These are phyloP conservation scores for Nitzschia palea DNA, from an alignment of 108 stramenopile species.

Conservation along the genomic window DNA sequence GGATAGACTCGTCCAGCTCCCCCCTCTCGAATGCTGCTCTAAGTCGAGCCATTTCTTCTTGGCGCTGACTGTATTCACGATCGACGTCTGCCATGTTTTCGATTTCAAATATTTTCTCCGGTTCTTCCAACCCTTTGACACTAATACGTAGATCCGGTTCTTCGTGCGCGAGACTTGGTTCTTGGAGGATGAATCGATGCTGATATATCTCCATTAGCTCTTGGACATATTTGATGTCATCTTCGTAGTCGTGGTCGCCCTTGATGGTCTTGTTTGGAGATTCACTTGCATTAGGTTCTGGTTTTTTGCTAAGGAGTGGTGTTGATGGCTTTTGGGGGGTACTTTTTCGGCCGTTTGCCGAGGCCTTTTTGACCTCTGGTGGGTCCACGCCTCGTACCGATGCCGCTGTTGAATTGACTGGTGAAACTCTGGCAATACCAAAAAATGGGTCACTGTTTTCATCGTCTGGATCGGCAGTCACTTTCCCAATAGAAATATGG, in stretches of 20 bases:
- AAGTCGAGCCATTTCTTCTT: neutral
- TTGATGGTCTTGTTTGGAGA: no score
- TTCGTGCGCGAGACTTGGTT: neutral
- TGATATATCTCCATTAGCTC: neutral
- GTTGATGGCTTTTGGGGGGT: neutral
- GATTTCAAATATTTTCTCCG: neutral
- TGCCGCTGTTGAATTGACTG: neutral
- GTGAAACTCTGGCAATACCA: neutral
- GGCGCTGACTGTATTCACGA: neutral
- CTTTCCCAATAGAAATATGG: no score
- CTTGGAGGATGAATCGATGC: neutral
- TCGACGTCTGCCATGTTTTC: constrained; percentile 19
- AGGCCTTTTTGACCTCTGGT: neutral
- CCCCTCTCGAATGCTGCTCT: neutral
- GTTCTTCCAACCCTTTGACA: neutral
- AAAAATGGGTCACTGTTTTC: neutral
- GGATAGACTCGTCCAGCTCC: neutral
- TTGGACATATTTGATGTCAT: constrained; percentile 3
- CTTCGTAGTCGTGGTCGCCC: constrained; percentile 1
- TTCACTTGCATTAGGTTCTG: no score
- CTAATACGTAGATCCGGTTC: neutral
- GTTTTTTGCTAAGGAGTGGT: no score
- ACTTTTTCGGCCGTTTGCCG: no score
- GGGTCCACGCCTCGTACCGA: neutral
- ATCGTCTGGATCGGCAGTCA: no score